Percentiles rank a stretch among this genome's conserved stretches.
phyloP scores from a whole-genome alignment of 2,329 filamentous ascomycete genomes.

The Trichoderma oligosporum region DNA sequence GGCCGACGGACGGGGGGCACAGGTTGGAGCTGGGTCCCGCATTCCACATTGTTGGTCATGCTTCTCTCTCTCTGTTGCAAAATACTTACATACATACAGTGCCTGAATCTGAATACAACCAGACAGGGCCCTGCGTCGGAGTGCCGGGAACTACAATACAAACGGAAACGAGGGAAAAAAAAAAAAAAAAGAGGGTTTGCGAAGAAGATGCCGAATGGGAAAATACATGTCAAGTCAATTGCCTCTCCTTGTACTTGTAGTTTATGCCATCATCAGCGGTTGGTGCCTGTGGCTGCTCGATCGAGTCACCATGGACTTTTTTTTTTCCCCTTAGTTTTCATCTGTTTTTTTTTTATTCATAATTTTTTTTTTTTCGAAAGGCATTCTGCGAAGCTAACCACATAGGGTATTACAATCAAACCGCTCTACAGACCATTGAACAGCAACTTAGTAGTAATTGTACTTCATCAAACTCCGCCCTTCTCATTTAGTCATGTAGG shows the following conservation, averaged over 20 bases:
- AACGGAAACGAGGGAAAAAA: neutral
- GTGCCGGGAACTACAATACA: too few relatives aligned
- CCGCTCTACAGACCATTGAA: neutral
- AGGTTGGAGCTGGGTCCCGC: neutral
- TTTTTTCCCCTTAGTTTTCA: neutral
- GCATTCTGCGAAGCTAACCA: slow-evolving; percentile 4
- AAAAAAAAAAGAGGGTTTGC: neutral
- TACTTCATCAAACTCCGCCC: neutral
- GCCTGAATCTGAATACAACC: too few relatives aligned
- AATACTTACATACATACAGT: too few relatives aligned
- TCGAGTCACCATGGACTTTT: neutral
- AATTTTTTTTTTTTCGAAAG: neutral
- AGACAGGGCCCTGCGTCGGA: slow-evolving; percentile 9
- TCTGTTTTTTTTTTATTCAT: neutral
- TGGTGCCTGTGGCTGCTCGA: neutral
- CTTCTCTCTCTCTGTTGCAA: too few relatives aligned
- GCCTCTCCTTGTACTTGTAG: too few relatives aligned
- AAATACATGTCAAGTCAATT: neutral
- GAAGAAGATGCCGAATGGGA: slow-evolving; percentile 2
- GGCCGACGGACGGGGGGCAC: slow-evolving; percentile 7
- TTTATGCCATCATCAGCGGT: neutral
- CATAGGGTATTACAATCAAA: slow-evolving; percentile 1
- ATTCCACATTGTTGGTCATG: slow-evolving; percentile 12
- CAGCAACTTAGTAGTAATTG: too few relatives aligned
- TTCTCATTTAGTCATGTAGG: slow-evolving; percentile 5